Base-by-base conservation (phyloP, 1,284 basidiomycete species). In the Gomphus bonarii region DNA sequence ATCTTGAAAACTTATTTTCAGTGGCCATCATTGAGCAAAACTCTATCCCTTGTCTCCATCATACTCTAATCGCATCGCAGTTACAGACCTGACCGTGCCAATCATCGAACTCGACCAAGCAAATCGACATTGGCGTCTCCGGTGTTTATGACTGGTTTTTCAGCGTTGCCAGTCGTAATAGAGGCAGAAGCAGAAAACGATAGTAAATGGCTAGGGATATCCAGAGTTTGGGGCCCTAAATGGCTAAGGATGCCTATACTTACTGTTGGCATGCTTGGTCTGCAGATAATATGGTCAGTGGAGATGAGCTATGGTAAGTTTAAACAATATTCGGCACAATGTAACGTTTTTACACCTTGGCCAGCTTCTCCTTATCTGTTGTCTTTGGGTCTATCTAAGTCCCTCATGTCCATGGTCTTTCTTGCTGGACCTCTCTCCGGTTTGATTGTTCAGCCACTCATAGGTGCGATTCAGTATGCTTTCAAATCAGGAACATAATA, bases 361-460 rank as follows among this genome's bases (percentile, higher is more conserved):
- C 38, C 60, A 72, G 91, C 88, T n/a, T 90, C 93, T 0, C 95
- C 95, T 0, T 98, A 95, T 70, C 78, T 98, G 1, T 77, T 97
- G 54, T 90, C 91, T 0, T 81, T 98, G 0, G 95, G 95, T 4
- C 74, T 97, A 16, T 84, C 86, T 16, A 95, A 95, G 71, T 85
- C 90, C 11, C 77, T 78, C 59, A 93, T 95, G 76, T 87, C 93
- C 4, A 76, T 91, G 30, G 95, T 98, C 16, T 97, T 98, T 72
- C 78, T 98, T 35, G 95, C 95, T 0, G 95, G 94, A 0, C 95
- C 95, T 0, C 70, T 98, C 2, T 90, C 88, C 0, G 95, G 95
- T 1, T 78, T 98, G 14, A 75, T 98, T 47, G 88, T 95, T 63
- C 95, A 98, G 67, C 95, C 95, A 0, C 68, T 97, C 50, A 88